Evolutionary conservation across 163 green algal genomes (phyloP).

Genomic region (Prototheca wickerhamii): DNA sequence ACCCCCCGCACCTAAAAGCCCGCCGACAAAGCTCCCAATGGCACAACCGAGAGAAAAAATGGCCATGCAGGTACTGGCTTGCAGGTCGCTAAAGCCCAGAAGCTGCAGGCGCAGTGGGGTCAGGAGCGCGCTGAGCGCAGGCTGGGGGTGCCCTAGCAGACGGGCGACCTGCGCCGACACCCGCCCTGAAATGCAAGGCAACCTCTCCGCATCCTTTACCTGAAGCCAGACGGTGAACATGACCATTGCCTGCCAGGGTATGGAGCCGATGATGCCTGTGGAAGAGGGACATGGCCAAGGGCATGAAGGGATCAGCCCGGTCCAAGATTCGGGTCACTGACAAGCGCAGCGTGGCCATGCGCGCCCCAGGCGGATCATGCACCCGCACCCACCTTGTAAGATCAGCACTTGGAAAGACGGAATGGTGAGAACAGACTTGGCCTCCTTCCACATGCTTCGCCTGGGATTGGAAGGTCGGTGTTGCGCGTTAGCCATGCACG

Average conservation of each 20-base stretch:
- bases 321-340: no score
- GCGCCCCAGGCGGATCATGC: neutral
- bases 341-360: neutral
- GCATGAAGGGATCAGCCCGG: neutral
- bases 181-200: no score
- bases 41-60: conserved; percentile 49
- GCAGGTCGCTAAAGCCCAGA: conserved; percentile 48
- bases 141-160: no score
- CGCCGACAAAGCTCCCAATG: conserved; percentile 46
- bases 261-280: conserved; percentile 68
- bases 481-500: no score
- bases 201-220: neutral
- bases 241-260: conserved; percentile 73
- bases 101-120: conserved; percentile 29
- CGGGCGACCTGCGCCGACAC: no score
- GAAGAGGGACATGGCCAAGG: neutral
- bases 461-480: neutral
- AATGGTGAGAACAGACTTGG: conserved; percentile 42
- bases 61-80: conserved; percentile 43
- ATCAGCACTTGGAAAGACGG: conserved; percentile 60
- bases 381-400: conserved; percentile 22
- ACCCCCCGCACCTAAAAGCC: conserved; percentile 40
- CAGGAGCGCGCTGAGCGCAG: no score
- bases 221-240: conserved; percentile 74
- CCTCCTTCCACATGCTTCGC: conserved; percentile 14